Base-by-base conservation (phyloP, 164 flowering plant species). In the Vitis amurensis region DNA sequence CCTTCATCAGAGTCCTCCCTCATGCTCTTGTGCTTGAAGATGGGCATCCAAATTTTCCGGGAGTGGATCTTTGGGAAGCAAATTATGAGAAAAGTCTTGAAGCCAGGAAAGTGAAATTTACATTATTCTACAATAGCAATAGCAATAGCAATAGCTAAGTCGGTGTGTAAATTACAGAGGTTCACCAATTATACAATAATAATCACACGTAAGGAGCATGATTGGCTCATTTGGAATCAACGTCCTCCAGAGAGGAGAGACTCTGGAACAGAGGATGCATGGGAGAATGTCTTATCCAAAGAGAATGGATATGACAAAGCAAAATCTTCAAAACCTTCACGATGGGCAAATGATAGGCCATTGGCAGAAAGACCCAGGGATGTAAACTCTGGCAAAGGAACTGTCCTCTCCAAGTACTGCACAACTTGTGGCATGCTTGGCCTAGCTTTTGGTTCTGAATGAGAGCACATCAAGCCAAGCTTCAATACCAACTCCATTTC, bases 371-470 rank as follows among this genome's bases (percentile, higher is more conserved):
- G 15, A 0, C 55, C 53, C 3, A 64, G 63, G 6, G 48, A 31
- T 47, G 51, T 13, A 2, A 70, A 12, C 2, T 69, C 67, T 16
- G 76, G 76, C 47, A 77, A 31, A 14, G 68, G 53, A 12, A 58
- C 19, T 9, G 68, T 68, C 7, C 67, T 57, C 11, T 77, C 73
- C 59, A 78, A 37, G 50, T 63, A 74, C 56, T 37, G 69, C 73
- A 74, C 59, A 8, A 74, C 75, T 55, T 74, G 81, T 1, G 64
- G 56, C 81, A 78, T 78, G 50, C 50, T 74, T 6, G 81, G 81
- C 52, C 77, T 67, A 0, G 27, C 63, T 0, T 23, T 10, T 1
- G 81, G 68, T 11, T 30, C 74, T 0, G 52, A 14, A 7, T 72
- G 60, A 1, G 76, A 68, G 23, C 78, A 78, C 61, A 72, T 17